These are phyloP conservation scores for Anthracocystis walkeri DNA, from an alignment of 1,284 basidiomycete species.

Conservation along the genomic window DNA sequence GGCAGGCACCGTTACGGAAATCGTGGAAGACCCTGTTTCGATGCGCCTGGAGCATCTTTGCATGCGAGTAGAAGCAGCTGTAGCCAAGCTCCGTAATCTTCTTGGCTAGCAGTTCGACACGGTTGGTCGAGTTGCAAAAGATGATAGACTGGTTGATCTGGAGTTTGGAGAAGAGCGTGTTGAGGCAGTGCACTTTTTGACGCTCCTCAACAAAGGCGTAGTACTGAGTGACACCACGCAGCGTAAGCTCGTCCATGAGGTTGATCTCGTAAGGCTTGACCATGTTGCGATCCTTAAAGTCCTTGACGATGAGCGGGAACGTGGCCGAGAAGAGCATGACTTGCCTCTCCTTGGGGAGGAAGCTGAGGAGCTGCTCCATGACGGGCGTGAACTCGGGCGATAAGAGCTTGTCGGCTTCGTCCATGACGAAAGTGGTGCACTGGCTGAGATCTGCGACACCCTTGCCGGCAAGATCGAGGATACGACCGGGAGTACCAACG, in stretches of 20 bases:
- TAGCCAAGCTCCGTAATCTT: constrained; percentile 99
- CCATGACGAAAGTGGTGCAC: constrained; percentile 85
- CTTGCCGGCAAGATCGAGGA: constrained; percentile 94
- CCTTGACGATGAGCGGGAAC: constrained; percentile 98
- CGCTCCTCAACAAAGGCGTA: constrained; percentile 99
- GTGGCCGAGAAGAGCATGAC: constrained; percentile 99
- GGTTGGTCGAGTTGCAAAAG: constrained; percentile 99
- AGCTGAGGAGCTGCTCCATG: constrained; percentile 92
- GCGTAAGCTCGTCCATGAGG: constrained; percentile 98
- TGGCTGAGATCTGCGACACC: constrained; percentile 92
- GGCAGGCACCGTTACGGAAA: constrained; percentile 96
- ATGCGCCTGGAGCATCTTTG: constrained; percentile 98
- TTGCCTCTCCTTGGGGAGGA: constrained; percentile 87
- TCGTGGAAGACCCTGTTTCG: constrained; percentile 99
- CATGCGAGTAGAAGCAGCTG: constrained; percentile 99
- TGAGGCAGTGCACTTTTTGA: constrained; percentile 98
- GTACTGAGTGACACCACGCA: constrained; percentile 98
- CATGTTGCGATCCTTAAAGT: constrained; percentile 99
- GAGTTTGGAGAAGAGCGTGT: constrained; percentile 95
- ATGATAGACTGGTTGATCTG: constrained; percentile 99
- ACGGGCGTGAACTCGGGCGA: constrained; percentile 98
- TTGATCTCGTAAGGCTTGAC: constrained; percentile 96
- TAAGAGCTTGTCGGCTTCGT: constrained; percentile 98
- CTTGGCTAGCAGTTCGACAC: constrained; percentile 97
- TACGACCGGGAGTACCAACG: constrained; percentile 95